These are phyloP conservation scores for Aspergillus avenaceus DNA, from an alignment of 495 filamentous ascomycete species.

Conservation along the genomic window DNA sequence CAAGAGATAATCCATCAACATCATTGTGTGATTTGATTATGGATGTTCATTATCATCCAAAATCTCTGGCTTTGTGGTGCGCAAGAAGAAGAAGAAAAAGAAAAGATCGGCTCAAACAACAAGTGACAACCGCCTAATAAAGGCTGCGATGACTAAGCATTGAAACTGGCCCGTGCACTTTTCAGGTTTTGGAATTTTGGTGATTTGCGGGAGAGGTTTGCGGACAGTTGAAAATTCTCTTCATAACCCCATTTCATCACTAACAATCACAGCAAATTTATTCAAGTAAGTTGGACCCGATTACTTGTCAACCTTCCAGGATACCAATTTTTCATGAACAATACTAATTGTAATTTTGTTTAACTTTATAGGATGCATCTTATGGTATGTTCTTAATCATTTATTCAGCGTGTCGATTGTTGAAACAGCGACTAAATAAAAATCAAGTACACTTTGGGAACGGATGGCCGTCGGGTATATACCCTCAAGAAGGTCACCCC, in stretches of 20 bases:
- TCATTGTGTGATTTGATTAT: slow-evolving; percentile 8
- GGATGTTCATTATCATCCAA: slow-evolving; percentile 13
- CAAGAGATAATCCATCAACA: slow-evolving; percentile 4
- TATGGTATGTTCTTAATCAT: slow-evolving; percentile 29
- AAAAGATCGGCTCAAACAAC: slow-evolving; percentile 13
- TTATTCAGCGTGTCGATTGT: slow-evolving; percentile 25
- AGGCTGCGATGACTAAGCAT: slow-evolving; percentile 31
- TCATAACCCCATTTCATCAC: neutral
- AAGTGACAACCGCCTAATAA: slow-evolving; percentile 20
- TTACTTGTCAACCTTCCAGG: neutral
- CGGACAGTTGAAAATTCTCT: neutral
- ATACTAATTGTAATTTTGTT: slow-evolving; percentile 15
- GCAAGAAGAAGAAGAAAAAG: slow-evolving; percentile 21
- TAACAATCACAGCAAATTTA: neutral
- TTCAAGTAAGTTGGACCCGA: slow-evolving; percentile 34
- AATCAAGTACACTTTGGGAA: slow-evolving; percentile 66
- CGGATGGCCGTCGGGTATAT: slow-evolving; percentile 79
- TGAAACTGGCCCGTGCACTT: slow-evolving; percentile 12
- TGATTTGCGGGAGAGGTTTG: slow-evolving; percentile 16
- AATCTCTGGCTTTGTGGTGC: slow-evolving; percentile 3
- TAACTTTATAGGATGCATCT: slow-evolving; percentile 47
- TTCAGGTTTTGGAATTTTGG: neutral
- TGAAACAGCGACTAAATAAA: slow-evolving; percentile 3
- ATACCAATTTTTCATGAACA: neutral
- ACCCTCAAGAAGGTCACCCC: slow-evolving; percentile 54